These are phyloP conservation scores for Yarrowia sp. DNA, from an alignment of 805 yeast genomes.

Conservation along the genomic window DNA sequence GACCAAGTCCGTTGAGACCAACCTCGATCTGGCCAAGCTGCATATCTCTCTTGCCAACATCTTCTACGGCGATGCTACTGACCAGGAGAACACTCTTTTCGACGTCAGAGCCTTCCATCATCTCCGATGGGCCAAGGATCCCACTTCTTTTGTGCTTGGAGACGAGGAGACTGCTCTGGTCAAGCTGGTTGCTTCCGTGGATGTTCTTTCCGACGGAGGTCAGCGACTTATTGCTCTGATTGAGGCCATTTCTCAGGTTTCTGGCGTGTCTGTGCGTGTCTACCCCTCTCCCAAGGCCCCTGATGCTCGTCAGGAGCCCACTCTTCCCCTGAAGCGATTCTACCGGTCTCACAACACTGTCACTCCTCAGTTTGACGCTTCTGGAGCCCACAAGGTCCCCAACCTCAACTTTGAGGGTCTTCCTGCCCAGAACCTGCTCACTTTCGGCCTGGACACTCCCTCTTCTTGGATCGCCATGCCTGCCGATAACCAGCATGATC, in stretches of 20 bases:
- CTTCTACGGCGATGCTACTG: background rate
- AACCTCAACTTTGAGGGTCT: constrained; percentile 45
- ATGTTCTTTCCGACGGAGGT: constrained; percentile 69
- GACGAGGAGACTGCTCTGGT: constrained; percentile 35
- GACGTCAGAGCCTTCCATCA: constrained; percentile 14
- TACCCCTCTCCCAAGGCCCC: constrained; percentile 55
- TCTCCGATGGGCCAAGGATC: background rate
- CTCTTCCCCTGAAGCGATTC: constrained; percentile 54
- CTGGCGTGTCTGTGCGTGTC: constrained; percentile 54
- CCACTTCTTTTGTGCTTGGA: background rate
- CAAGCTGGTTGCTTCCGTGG: constrained; percentile 59
- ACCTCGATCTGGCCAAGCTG: constrained; percentile 4
- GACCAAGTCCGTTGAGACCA: background rate
- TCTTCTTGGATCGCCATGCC: constrained; percentile 65
- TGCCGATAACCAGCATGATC: constrained; percentile 52
- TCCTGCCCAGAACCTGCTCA: constrained; percentile 54
- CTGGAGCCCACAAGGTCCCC: constrained; percentile 36
- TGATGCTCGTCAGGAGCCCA: constrained; percentile 33
- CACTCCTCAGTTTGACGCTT: constrained; percentile 35
- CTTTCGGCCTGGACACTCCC: constrained; percentile 60
- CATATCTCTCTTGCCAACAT: background rate
- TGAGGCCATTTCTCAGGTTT: constrained; percentile 43
- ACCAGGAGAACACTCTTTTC: background rate
- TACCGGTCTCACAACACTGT: constrained; percentile 51
- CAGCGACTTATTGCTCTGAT: constrained; percentile 58